Conservation (phyloP, 2,329 filamentous ascomycete genomes). For the Botrytis fabae region DNA sequence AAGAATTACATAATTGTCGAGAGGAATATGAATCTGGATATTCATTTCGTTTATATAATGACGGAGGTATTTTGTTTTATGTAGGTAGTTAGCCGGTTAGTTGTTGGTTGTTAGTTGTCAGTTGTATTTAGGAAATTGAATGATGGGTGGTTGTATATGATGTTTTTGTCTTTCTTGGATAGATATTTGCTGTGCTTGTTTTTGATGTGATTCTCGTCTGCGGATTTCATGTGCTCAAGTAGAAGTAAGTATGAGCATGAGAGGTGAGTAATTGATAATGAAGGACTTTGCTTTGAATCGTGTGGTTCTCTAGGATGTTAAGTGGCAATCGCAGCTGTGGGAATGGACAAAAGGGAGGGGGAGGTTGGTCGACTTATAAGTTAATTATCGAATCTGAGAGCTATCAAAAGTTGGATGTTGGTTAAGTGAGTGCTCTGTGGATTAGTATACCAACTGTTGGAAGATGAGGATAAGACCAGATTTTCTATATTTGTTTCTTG, state of each 20-base stretch:
- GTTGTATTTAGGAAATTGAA: conserved; percentile 1
- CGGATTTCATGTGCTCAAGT: neutral
- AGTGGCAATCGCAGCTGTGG: neutral
- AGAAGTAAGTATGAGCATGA: neutral
- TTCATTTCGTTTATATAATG: conserved; percentile 6
- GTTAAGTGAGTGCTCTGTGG: neutral
- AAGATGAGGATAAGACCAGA: neutral
- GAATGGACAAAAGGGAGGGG: no score
- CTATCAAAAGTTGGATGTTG: neutral
- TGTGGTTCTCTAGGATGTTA: neutral
- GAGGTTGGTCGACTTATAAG: no score
- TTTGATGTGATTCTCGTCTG: neutral
- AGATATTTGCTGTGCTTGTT: neutral
- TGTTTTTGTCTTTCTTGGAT: neutral
- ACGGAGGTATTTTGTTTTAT: conserved; percentile 2
- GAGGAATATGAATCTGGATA: neutral
- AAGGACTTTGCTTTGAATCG: neutral
- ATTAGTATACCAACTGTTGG: neutral
- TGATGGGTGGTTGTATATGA: neutral
- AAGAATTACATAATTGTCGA: neutral
- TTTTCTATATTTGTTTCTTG: neutral
- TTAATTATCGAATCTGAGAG: neutral
- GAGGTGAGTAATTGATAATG: neutral
- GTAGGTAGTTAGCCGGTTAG: neutral
- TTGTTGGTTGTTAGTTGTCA: neutral